Base-by-base conservation (phyloP, 768 basidiomycete species). In the Tephrocybe sp. region DNA sequence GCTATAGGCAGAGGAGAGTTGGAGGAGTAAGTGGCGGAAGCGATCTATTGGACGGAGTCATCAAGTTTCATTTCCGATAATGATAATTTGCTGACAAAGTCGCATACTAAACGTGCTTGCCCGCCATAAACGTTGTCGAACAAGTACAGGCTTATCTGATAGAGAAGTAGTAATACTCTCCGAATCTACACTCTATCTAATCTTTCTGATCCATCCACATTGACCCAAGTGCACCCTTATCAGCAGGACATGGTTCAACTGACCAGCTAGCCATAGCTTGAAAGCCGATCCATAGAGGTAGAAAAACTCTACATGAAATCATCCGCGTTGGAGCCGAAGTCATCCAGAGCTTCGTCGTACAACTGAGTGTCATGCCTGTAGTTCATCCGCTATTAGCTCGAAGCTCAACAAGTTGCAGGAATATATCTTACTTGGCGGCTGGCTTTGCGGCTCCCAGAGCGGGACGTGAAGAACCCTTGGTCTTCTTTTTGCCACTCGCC, bases 271-370 rank as follows among this genome's bases (percentile, higher is more conserved):
- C 8, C 42, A 23, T 43, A 50, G 43, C 45, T 17, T 17, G 45
- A 4, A 35, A 13, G 32, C 23, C 14, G 12, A 20, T 5, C 20
- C 3, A 19, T 13, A 14, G 12, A 49, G 22, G 14, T 35, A 14
- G 36, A 31, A 41, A 14, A 22, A 52, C 57, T 65, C 77, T 87
- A 96, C 94, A 96, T 97, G 77, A 96, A 96, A 65, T 96, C 94
- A 60, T 86, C 87, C 47, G 75, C 69, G 49, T 78, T 74, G 55
- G 71, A 76, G 40, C 87, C 88, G 63, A 91, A 89, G 68, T 97
- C 94, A 67, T 97, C 95, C 62, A 97, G 69, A 13, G 85, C 82
- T 69, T 97, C 95, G 12, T 95, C 92, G 60, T 98, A 98, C 9
- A 78, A 64, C 34, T 69, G 75, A 1, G 89, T 92, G 68, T 96